Conservation (phyloP, 352 stramenopile genomes). For the Globisporangium echinulatum region DNA sequence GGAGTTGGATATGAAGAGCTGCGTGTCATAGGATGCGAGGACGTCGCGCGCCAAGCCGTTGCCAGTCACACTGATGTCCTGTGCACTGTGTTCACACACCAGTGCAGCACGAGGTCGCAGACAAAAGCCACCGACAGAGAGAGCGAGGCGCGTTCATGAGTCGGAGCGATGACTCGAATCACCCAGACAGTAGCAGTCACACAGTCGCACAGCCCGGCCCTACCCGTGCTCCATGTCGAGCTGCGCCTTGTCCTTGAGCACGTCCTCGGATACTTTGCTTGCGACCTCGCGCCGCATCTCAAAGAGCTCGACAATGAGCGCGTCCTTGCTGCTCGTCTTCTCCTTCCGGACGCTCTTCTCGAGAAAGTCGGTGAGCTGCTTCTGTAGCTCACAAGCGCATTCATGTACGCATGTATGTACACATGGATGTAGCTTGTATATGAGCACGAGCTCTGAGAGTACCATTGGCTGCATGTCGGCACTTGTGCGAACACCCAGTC, state of each 20-base stretch:
- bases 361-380: conserved; percentile 47
- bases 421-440: too few relatives aligned
- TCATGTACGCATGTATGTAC: not conserved
- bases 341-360: conserved; percentile 58
- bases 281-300: conserved; percentile 62
- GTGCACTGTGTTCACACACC: not conserved
- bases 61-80: conserved; percentile 4
- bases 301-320: conserved; percentile 57
- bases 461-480: too few relatives aligned
- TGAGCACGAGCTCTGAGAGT: too few relatives aligned
- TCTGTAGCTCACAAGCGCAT: conserved; percentile 14
- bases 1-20: conserved; percentile 59
- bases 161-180: too few relatives aligned
- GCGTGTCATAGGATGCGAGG: conserved; percentile 61
- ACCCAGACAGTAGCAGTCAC: too few relatives aligned
- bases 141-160: not conserved
- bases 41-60: conserved; percentile 36
- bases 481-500: too few relatives aligned
- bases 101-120: not conserved
- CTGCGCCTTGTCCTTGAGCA: conserved; percentile 56
- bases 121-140: not conserved
- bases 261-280: conserved; percentile 61
- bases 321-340: conserved; percentile 43
- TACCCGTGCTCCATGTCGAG: conserved; percentile 56
- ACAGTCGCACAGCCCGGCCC: not conserved